These are phyloP conservation scores for Geotrichum aggregatum DNA, from an alignment of 1,139 yeast genomes.

Conservation along the genomic window DNA sequence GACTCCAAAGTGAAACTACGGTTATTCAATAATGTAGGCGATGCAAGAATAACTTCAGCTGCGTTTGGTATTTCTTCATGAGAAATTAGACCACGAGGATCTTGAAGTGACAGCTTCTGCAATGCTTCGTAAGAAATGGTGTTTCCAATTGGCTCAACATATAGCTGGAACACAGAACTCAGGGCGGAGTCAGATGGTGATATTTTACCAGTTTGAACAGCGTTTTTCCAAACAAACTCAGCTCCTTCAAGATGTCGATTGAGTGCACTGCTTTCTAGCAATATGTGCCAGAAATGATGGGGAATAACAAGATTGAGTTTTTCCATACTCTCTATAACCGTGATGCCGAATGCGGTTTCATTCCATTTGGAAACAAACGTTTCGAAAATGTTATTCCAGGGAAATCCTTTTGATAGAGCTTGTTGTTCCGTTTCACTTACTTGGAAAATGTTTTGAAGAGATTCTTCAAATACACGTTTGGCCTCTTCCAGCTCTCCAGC, in stretches of 20 bases:
- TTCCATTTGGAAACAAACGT: constrained; percentile 8
- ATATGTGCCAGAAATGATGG: constrained; percentile 7
- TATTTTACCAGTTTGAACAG: constrained; percentile 7
- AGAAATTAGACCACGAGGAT: background rate
- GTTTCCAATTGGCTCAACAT: background rate
- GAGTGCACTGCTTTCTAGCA: constrained; percentile 6
- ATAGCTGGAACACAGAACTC: constrained; percentile 6
- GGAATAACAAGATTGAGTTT: constrained; percentile 2
- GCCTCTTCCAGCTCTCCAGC: constrained; percentile 12
- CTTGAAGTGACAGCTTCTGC: constrained; percentile 7
- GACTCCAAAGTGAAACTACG: background rate
- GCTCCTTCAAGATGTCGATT: constrained; percentile 1
- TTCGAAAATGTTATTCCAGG: constrained; percentile 10
- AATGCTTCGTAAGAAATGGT: constrained; percentile 7
- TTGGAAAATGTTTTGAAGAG: background rate
- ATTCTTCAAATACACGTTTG: background rate
- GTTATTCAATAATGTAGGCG: background rate
- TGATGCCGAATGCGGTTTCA: constrained; percentile 3
- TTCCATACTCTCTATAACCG: constrained; percentile 6
- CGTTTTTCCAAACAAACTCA: constrained; percentile 15
- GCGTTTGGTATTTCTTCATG: background rate
- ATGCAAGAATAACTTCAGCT: background rate
- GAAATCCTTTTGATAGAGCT: constrained; percentile 1
- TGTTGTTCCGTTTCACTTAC: background rate
- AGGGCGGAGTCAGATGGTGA: constrained; percentile 11